Percentiles rank a stretch among this genome's conserved stretches.
These are phyloP conservation scores for Chalara sp. DNA, from an alignment of 2,329 filamentous ascomycete species.

Conservation along the genomic window DNA sequence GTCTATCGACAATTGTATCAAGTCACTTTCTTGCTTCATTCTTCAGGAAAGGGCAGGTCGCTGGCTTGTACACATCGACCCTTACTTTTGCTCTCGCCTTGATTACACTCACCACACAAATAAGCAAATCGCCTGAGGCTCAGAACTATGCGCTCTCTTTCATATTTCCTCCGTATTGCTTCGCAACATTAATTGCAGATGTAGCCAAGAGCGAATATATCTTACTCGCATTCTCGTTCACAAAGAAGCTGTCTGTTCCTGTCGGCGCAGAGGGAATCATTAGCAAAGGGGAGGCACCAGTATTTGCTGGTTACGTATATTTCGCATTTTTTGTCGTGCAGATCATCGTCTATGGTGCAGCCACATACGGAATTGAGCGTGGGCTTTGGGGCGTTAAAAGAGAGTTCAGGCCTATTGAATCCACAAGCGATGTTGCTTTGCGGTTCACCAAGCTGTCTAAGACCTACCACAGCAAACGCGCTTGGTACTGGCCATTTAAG, in stretches of 20 bases:
- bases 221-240: constrained; percentile 41
- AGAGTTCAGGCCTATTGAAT: constrained; percentile 21
- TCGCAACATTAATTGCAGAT: constrained; percentile 18
- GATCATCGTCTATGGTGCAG: constrained; percentile 48
- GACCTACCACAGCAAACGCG: constrained; percentile 17
- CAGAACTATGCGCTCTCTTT: constrained; percentile 12
- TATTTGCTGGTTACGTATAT: constrained; percentile 43
- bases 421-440: constrained; percentile 19
- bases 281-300: constrained; percentile 45
- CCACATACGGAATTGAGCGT: constrained; percentile 53
- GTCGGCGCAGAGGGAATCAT: not conserved
- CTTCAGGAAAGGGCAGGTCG: constrained; percentile 57
- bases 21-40: constrained; percentile 47
- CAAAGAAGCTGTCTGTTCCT: constrained; percentile 23
- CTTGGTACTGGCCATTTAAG: constrained; percentile 21
- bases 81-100: constrained; percentile 52
- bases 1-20: constrained; percentile 13
- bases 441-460: constrained; percentile 18
- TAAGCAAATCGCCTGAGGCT: not conserved
- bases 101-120: constrained; percentile 40
- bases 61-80: constrained; percentile 56
- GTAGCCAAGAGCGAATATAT: constrained; percentile 16
- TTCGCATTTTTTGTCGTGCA: constrained; percentile 55
- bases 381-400: constrained; percentile 43
- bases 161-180: constrained; percentile 18